phyloP scores from a whole-genome alignment of 2,329 filamentous ascomycete genomes.

The Mollisia scopiformis region DNA sequence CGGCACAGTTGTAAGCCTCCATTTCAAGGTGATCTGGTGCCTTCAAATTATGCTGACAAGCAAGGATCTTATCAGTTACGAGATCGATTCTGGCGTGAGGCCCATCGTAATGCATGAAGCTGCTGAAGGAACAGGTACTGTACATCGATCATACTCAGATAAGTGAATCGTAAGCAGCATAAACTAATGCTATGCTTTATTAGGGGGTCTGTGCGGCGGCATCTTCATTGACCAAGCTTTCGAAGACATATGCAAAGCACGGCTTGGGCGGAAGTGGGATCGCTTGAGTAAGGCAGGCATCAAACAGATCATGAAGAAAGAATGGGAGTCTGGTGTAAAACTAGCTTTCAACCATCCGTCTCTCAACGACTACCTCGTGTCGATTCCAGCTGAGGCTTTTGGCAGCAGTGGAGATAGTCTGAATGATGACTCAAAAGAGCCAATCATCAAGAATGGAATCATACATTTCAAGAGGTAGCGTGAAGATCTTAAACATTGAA shows the following conservation, averaged over 20 bases:
- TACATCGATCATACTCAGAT: too few relatives aligned
- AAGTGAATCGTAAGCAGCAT: not conserved
- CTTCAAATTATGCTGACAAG: not conserved
- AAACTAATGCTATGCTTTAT: not conserved
- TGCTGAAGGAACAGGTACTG: slow-evolving; percentile 6
- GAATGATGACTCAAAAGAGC: not conserved
- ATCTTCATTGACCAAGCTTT: slow-evolving; percentile 11
- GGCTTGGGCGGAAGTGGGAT: slow-evolving; percentile 5
- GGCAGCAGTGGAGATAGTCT: not conserved
- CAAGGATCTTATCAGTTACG: slow-evolving; percentile 7
- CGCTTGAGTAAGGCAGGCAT: slow-evolving; percentile 6
- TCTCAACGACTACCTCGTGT: slow-evolving; percentile 1
- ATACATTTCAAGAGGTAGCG: not conserved
- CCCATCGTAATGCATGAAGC: slow-evolving; percentile 4
- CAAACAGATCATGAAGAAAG: slow-evolving; percentile 7
- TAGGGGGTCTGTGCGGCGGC: slow-evolving; percentile 5
- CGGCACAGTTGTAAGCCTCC: slow-evolving; percentile 2
- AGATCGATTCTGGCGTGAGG: not conserved
- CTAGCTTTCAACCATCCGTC: slow-evolving; percentile 1
- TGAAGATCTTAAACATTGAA: not conserved
- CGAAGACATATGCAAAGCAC: slow-evolving; percentile 2
- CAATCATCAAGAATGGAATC: not conserved
- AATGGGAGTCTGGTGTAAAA: slow-evolving; percentile 3
- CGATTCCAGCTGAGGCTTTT: slow-evolving; percentile 1
- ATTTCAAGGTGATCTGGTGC: not conserved